phyloP scores from a whole-genome alignment of 306 rosid genomes.

The Luffa aegyptiaca region DNA sequence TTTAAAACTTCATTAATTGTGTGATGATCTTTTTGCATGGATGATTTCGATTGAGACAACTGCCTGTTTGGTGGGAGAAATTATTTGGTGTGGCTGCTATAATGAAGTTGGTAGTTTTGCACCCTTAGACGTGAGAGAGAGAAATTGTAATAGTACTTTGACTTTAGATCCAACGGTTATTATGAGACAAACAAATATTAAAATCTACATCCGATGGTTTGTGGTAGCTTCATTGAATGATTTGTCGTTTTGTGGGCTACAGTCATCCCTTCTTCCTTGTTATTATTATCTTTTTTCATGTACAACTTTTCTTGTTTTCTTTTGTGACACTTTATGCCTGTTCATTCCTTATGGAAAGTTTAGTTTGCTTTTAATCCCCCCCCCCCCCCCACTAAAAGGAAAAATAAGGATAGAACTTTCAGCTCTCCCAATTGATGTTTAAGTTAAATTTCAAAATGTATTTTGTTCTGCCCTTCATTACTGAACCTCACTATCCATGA shows the following conservation, averaged over 20 bases:
- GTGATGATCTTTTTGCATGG: not conserved
- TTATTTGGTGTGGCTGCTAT: no score
- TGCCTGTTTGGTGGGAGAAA: not conserved
- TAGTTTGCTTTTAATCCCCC: not conserved
- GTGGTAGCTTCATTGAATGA: no score
- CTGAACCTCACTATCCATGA: not conserved
- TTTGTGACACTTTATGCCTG: not conserved
- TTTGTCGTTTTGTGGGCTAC: not conserved
- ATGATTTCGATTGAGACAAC: not conserved
- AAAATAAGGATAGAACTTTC: not conserved
- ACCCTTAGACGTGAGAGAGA: no score
- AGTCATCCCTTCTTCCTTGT: not conserved
- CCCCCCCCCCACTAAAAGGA: not conserved
- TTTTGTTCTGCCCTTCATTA: not conserved
- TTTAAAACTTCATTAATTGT: no score
- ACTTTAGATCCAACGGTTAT: no score
- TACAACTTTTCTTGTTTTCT: not conserved
- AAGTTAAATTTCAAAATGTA: not conserved
- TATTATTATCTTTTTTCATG: not conserved
- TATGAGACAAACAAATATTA: no score
- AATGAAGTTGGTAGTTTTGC: no score
- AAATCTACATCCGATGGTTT: no score
- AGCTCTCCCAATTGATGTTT: not conserved
- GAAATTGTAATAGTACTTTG: no score
- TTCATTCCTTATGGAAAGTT: not conserved